Base-by-base conservation (phyloP, 148 eudicot species). In the Selenicereus undatus region DNA sequence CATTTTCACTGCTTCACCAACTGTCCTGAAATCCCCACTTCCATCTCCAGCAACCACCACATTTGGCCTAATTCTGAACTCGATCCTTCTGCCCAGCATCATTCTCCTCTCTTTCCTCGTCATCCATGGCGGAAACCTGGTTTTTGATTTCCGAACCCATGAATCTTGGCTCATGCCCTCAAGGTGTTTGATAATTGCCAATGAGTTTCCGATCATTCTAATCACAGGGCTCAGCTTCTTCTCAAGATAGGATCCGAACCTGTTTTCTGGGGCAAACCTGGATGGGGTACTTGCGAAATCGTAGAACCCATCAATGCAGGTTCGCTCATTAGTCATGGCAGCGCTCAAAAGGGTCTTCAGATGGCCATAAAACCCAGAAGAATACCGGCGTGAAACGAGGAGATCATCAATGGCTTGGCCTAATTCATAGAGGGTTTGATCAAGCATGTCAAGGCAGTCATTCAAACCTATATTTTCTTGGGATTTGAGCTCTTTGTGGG, bases 291-390 rank as follows among this genome's bases (percentile, higher is more conserved):
- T 66, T 36, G 84, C 85, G 81, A 92, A 81, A 26, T 90, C 93
- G 6, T 79, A 76, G 74, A 91, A 91, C 72, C 93, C 94, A 77
- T 89, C 91, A 75, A 88, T 85, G 90, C 94, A 92, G 5, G 94
- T 86, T 42, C 86, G 82, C 83, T 90, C 94, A 75, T 91, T 92
- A 11, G 97, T 91, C 92, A 92, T 92, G 18, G 97, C 94, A 24
- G 92, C 93, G 52, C 94, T 91, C 72, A 92, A 80, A 14, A 91
- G 94, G 85, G 90, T 89, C 76, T 86, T 91, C 76, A 92, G 54
- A 70, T 87, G 78, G 16, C 86, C 85, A 64, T 82, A 90, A 62
- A 22, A 51, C 0, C 22, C 13, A 3, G 75, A 52, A 51, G 51
- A 66, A 30, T 56, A 58, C 8, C 42, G 30, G 11, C 66, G 54